Percentiles rank a stretch among this genome's conserved stretches.
Evolutionary conservation across 208 protist genomes (phyloP).

Genomic region (Leishmania amazonensis): DNA sequence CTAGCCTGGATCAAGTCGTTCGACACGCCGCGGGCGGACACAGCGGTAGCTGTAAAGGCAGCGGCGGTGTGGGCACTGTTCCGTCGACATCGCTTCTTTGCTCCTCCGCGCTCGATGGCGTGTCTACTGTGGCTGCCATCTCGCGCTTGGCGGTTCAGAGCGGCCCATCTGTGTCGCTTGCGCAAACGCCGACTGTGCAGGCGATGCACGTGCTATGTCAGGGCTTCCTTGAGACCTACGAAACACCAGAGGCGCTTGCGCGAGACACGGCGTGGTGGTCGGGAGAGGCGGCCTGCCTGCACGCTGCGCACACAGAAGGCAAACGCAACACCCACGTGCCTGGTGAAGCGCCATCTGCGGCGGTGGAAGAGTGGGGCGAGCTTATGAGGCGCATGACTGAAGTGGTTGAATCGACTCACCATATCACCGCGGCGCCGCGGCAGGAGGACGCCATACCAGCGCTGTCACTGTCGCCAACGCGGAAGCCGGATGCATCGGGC

Average conservation of each 20-base stretch:
- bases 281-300: conserved; percentile 12
- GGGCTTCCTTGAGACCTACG: conserved; percentile 23
- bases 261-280: conserved; percentile 30
- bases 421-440: neutral
- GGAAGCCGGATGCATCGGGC: neutral
- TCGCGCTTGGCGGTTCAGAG: conserved; percentile 7
- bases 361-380: conserved; percentile 5
- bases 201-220: conserved; percentile 18
- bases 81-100: neutral
- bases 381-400: conserved; percentile 9
- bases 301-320: neutral
- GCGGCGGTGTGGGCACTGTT: neutral
- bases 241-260: conserved; percentile 13
- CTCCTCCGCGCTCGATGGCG: neutral
- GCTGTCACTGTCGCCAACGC: neutral
- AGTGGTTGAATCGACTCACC: conserved; percentile 20
- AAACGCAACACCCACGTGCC: neutral
- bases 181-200: conserved; percentile 15
- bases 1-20: conserved; percentile 27
- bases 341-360: neutral
- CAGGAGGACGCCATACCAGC: neutral
- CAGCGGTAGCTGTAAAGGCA: neutral
- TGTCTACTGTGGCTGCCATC: conserved; percentile 1
- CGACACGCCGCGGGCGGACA: neutral
- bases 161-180: neutral